Conservation (phyloP, 148 eudicot species). For the Diospyros kaki region DNA sequence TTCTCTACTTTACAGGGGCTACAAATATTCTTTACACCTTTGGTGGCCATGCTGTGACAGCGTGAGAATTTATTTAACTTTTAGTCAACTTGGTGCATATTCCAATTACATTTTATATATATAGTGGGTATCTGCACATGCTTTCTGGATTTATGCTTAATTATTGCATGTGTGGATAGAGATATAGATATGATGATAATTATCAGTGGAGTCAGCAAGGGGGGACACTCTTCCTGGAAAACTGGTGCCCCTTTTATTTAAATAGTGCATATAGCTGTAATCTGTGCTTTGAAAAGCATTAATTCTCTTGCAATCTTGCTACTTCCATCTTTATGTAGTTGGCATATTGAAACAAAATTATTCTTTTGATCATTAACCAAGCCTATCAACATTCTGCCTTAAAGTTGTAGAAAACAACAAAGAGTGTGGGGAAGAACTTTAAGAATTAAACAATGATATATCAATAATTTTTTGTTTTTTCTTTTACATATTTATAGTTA, state of each 20-base stretch:
- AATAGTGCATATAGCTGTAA: neutral
- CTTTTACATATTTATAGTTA: too few relatives aligned
- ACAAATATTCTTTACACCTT: slow-evolving; percentile 35
- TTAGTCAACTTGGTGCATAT: slow-evolving; percentile 8
- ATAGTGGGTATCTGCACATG: neutral
- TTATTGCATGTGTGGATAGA: slow-evolving; percentile 8
- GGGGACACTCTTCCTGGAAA: slow-evolving; percentile 32
- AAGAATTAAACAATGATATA: too few relatives aligned
- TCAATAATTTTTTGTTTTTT: too few relatives aligned
- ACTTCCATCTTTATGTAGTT: too few relatives aligned
- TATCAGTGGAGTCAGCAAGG: too few relatives aligned
- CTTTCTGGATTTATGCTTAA: neutral
- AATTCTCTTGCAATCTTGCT: neutral
- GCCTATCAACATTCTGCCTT: too few relatives aligned
- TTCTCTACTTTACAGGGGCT: slow-evolving; percentile 32
- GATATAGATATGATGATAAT: too few relatives aligned
- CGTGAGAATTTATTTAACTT: slow-evolving; percentile 19
- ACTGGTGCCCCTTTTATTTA: slow-evolving; percentile 6
- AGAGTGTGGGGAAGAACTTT: too few relatives aligned
- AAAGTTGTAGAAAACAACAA: too few relatives aligned
- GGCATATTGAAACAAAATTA: too few relatives aligned
- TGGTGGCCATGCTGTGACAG: slow-evolving; percentile 35
- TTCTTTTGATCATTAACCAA: too few relatives aligned
- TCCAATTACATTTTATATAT: neutral
- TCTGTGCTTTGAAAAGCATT: neutral